Evolutionary conservation across 805 yeast species (phyloP), one percentile per base, ranked within the genome.

Genomic region (Nakazawaea siamensis): DNA sequence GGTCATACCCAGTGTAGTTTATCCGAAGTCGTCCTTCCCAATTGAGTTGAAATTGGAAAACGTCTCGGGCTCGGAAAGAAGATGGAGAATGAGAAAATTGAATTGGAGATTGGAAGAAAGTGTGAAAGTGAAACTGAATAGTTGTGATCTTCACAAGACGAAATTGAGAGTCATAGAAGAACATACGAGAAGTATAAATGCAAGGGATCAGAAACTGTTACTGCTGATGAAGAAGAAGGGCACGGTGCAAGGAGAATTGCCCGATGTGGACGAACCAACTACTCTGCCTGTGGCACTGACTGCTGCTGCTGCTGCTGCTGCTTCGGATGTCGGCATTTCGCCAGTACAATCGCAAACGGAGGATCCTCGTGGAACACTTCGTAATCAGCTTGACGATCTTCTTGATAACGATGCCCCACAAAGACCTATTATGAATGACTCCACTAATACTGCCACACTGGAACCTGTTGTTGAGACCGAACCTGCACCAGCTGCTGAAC

Each of bases 11-110:
- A 82, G 82, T 43, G 95, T 87, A 12, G 70, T 84, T 21, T 84
- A 84, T 54, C 97, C 97, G 10, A 80, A 83, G 52, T 80, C 95
- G 0, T 67, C 80, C 1, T 85, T 92, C 50, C 81, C 92, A 0
- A 67, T 90, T 16, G 97, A 87, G 50, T 62, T 92, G 49, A 75
- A 78, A 44, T 59, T 92, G 48, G 94, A 86, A 47, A 82, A 86
- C 38, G 72, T 83, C 6, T 55, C 70, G 4, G 62, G 71, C 4
- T 62, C 64, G 10, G 78, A 70, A 38, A 55, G 73, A 38, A 66
- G 96, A 43, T 92, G 98, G 98, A 71, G 94, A 57, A 80, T 92
- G 88, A 68, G 96, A 32, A 84, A 86, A 51, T 58, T 92, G 27
- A 69, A 69, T 38, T 92, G 97, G 97, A 69, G 85, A 49, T 70